Evolutionary conservation across 768 basidiomycete species (phyloP).

Genomic region (Serendipita sp.): DNA sequence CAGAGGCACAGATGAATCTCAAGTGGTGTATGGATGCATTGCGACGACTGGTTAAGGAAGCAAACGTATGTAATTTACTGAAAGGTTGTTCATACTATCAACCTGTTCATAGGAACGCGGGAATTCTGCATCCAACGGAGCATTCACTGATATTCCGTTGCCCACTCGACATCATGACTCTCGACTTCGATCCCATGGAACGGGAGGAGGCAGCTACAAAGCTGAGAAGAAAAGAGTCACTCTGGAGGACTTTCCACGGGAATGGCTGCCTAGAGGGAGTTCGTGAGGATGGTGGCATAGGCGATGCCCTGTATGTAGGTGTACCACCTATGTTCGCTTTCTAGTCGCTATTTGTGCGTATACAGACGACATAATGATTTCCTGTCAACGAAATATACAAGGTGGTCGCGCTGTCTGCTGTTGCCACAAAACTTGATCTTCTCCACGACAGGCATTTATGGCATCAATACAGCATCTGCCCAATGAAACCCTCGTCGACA

Average conservation of each 20-base stretch:
- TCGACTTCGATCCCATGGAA: conserved; percentile 53
- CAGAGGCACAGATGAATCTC: conserved; percentile 68
- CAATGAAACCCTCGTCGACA: background rate
- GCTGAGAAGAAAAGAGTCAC: conserved; percentile 42
- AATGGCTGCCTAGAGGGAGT: conserved; percentile 41
- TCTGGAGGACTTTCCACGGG: conserved; percentile 65
- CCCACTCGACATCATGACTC: conserved; percentile 69
- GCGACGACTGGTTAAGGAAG: conserved; percentile 59
- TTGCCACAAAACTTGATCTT: background rate
- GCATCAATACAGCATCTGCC: background rate
- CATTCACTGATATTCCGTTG: conserved; percentile 53
- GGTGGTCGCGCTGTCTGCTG: no score
- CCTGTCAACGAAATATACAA: no score
- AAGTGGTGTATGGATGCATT: conserved; percentile 88
- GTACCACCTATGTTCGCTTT: background rate
- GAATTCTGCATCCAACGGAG: conserved; percentile 16
- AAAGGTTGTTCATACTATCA: background rate
- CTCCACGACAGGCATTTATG: background rate
- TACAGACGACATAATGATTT: no score
- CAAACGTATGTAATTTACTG: conserved; percentile 50
- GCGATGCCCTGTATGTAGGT: background rate
- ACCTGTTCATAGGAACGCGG: conserved; percentile 5
- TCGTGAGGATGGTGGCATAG: background rate
- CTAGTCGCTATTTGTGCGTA: no score
- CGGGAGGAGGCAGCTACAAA: conserved; percentile 49